Evolutionary conservation across 176 grass and related monocot species (phyloP).

Genomic region (Hsuehochloa calcarea): DNA sequence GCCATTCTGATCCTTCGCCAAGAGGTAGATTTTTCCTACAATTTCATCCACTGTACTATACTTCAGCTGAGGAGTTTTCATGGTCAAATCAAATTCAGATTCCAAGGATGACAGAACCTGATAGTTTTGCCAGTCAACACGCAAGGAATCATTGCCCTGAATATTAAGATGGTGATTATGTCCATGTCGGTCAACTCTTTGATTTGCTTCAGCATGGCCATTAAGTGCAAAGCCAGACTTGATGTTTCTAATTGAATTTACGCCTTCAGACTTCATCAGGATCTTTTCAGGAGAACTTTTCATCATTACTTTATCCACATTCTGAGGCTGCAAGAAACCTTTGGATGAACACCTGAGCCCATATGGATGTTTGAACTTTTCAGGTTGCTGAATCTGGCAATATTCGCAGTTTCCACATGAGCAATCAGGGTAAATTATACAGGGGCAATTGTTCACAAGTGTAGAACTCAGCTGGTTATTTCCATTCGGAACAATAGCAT

Average conservation of each 20-base stretch:
- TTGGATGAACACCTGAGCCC: background rate
- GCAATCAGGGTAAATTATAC: constrained; percentile 28
- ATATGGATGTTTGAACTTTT: constrained; percentile 29
- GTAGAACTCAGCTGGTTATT: constrained; percentile 23
- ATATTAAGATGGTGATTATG: background rate
- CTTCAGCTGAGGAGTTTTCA: constrained; percentile 24
- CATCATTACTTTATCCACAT: background rate
- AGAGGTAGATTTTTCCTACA: constrained; percentile 39
- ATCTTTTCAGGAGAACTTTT: constrained; percentile 28
- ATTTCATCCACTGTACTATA: constrained; percentile 34
- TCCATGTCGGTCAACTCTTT: background rate
- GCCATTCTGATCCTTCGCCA: constrained; percentile 68
- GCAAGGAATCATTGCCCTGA: constrained; percentile 2
- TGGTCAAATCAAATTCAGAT: background rate
- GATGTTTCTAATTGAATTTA: constrained; percentile 34
- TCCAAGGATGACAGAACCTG: constrained; percentile 11
- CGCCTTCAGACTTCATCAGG: constrained; percentile 33
- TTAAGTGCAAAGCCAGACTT: background rate
- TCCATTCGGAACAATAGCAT: constrained; percentile 7
- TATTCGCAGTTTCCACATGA: constrained; percentile 33
- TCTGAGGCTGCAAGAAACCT: background rate
- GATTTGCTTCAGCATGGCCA: background rate
- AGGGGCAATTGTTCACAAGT: constrained; percentile 16
- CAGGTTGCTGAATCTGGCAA: constrained; percentile 31
- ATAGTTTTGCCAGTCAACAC: background rate